Conservation (phyloP, 352 stramenopile species). For the Pythium rishiriense region DNA sequence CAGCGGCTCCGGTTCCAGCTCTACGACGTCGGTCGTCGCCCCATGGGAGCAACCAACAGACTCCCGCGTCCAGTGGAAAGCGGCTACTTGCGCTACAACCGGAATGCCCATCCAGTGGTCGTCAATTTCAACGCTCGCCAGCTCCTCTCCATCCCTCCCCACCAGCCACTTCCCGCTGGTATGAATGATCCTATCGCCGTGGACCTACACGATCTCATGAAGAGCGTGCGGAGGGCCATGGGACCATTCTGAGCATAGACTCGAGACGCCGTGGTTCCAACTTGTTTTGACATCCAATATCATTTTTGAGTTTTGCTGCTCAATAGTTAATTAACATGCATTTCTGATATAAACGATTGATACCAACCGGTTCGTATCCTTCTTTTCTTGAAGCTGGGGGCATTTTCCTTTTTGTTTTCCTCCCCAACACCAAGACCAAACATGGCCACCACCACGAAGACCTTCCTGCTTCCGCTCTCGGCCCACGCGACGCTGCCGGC, state of each 20-base stretch:
- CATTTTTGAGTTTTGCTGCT: too few relatives aligned
- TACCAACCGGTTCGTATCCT: too few relatives aligned
- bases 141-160: background rate
- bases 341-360: too few relatives aligned
- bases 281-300: too few relatives aligned
- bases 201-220: background rate
- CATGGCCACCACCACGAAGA: slow-evolving; percentile 13
- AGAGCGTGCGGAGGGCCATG: too few relatives aligned
- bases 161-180: background rate
- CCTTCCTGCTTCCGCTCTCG: slow-evolving; percentile 21
- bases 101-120: background rate
- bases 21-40: slow-evolving; percentile 8
- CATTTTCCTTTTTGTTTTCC: too few relatives aligned
- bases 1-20: slow-evolving; percentile 17
- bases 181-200: background rate
- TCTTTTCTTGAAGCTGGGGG: too few relatives aligned
- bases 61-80: background rate
- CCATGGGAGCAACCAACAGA: background rate
- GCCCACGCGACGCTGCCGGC: slow-evolving; percentile 14
- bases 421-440: too few relatives aligned
- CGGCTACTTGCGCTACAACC: background rate
- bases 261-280: too few relatives aligned
- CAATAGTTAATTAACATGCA: too few relatives aligned
- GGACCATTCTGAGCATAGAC: too few relatives aligned
- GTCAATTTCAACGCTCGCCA: background rate